phyloP scores from a whole-genome alignment of 805 yeast genomes.

The Cyberlindnera xylosilytica region DNA sequence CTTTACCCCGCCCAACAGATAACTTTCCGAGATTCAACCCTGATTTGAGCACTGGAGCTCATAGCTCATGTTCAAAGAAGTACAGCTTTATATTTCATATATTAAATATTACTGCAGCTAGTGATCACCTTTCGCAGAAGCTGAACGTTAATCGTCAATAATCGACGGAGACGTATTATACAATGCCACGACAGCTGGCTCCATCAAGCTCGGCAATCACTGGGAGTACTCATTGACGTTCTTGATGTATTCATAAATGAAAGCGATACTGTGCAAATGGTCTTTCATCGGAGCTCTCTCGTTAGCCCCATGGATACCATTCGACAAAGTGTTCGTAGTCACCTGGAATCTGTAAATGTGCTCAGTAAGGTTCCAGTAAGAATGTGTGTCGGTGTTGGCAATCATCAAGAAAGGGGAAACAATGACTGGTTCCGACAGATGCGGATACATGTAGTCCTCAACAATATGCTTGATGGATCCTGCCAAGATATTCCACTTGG shows the following conservation, averaged over 20 bases:
- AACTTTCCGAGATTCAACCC: too few species aligned
- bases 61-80: too few species aligned
- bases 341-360: constrained; percentile 20
- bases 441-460: constrained; percentile 42
- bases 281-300: constrained; percentile 13
- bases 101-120: too few species aligned
- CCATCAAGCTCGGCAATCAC: too few species aligned
- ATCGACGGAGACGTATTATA: too few species aligned
- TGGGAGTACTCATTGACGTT: constrained; percentile 16
- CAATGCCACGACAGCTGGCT: too few species aligned
- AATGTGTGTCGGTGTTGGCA: constrained; percentile 19
- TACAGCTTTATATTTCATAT: too few species aligned
- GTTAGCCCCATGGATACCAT: constrained; percentile 18
- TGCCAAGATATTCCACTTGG: constrained; percentile 48
- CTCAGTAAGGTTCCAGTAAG: constrained; percentile 18
- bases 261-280: constrained; percentile 17
- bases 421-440: constrained; percentile 1
- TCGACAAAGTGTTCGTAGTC: constrained; percentile 1
- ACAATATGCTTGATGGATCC: constrained; percentile 59
- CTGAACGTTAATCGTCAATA: too few species aligned
- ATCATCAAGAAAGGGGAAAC: constrained; percentile 14
- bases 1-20: too few species aligned
- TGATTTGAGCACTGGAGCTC: too few species aligned
- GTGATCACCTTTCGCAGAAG: too few species aligned
- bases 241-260: constrained; percentile 19